Evolutionary conservation across 768 basidiomycete species (phyloP), one percentile per base, ranked within the genome.

Genomic region (Calvatia gigantea): DNA sequence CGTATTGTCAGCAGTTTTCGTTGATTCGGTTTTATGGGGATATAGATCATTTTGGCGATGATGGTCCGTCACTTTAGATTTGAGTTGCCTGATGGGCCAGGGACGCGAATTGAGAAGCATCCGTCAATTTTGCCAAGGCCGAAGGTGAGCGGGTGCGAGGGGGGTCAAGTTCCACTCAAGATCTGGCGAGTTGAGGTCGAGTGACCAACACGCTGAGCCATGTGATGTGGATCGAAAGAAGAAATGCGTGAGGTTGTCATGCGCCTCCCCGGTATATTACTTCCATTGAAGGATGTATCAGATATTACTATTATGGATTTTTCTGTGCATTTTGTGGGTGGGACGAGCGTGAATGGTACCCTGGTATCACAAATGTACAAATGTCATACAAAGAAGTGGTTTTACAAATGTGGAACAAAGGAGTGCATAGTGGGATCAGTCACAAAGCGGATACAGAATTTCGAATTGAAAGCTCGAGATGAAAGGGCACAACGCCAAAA

Each of bases 41-140:
- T 47, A 2, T 39, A 80, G 79, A 69, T 72, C 3, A 75, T 73
- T 9, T 61, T 82, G 4, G 74, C 71, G 0, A 72, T 79, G 7
- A 64, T 83, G 14, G 70, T 82, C 56, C 68, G 73, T 1, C 71
- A 73, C 54, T 79, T 69, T 54, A 58, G 54, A 2, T 79, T 78
- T 58, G 73, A 76, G 46, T 64, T 75, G 19, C 69, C 67, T 0
- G 68, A 75, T 57, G 77, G 78, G 1, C 72, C 74, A 0, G 60
- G 61, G 1, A 76, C 78, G 0, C 65, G 66, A 54, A 70, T 76
- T 19, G 70, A 65, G 39, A 66, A 58, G 23, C 73, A 78, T 57
- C 62, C 61, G 0, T 69, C 67, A 1, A 64, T 76, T 35, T 58
- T 76, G n/a, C 67, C 67, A 1, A 60, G 74, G n/a, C 76, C 76